Conservation (phyloP, 352 stramenopile genomes). For the Phytophthora pluvialis region DNA sequence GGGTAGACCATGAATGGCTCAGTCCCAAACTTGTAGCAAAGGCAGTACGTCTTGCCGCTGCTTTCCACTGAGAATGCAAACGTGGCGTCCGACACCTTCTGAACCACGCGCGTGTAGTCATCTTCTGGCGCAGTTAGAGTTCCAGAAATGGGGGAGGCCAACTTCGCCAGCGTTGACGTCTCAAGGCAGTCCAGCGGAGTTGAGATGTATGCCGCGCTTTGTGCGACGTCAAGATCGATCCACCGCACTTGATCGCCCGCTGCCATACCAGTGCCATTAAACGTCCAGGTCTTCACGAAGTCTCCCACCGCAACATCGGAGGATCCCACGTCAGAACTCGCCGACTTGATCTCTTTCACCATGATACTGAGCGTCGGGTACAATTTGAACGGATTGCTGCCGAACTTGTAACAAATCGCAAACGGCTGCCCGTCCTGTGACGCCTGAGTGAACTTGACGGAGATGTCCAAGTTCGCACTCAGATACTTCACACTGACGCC, state of each 20-base stretch:
- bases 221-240: constrained; percentile 49
- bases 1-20: constrained; percentile 68
- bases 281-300: constrained; percentile 61
- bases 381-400: constrained; percentile 70
- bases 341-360: constrained; percentile 55
- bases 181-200: constrained; percentile 48
- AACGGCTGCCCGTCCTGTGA: constrained; percentile 50
- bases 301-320: constrained; percentile 51
- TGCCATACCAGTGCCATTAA: constrained; percentile 48
- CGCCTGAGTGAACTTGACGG: constrained; percentile 54
- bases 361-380: constrained; percentile 53
- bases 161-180: constrained; percentile 39
- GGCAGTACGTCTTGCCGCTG: constrained; percentile 57
- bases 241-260: constrained; percentile 60
- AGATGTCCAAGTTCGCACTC: constrained; percentile 24
- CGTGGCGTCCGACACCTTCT: constrained; percentile 3
- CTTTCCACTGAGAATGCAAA: constrained; percentile 50
- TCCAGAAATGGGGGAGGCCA: constrained; percentile 20
- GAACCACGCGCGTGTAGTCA: constrained; percentile 49
- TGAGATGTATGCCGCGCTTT: constrained; percentile 31
- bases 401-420: constrained; percentile 74
- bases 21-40: constrained; percentile 78
- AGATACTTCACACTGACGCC: constrained; percentile 46
- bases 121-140: constrained; percentile 42
- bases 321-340: constrained; percentile 42